Conservation (phyloP, 2,329 filamentous ascomycete genomes). For the Akanthomyces muscarius region DNA sequence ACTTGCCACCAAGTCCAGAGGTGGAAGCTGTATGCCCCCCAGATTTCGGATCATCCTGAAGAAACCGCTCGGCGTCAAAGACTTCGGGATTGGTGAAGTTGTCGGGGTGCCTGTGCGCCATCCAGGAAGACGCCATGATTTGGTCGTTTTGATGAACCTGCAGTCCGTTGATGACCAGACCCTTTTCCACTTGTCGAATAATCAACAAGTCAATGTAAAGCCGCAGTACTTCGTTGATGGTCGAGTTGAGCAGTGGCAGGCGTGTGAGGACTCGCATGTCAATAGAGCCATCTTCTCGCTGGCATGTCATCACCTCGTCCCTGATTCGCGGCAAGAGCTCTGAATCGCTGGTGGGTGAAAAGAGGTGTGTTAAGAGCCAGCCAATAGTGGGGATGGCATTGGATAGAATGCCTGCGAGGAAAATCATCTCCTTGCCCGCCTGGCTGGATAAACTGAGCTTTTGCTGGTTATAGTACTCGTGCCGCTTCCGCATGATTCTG, state of each 20-base stretch:
- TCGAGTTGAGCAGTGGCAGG: conserved; percentile 1
- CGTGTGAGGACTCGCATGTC: neutral
- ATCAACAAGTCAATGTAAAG: neutral
- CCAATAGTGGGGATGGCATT: conserved; percentile 1
- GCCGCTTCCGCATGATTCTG: neutral
- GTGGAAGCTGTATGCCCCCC: neutral
- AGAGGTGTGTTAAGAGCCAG: neutral
- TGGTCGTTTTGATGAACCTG: conserved; percentile 1
- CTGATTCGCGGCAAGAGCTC: neutral
- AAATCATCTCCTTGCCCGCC: conserved; percentile 2
- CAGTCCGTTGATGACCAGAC: neutral
- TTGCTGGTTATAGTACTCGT: neutral
- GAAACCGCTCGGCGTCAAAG: neutral
- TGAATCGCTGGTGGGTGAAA: neutral
- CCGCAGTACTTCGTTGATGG: neutral
- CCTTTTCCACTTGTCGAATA: neutral
- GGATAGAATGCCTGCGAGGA: neutral
- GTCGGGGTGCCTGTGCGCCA: conserved; percentile 2
- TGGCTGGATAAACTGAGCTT: neutral
- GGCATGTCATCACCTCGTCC: conserved; percentile 1
- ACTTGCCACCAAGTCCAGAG: neutral
- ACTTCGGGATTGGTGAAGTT: neutral
- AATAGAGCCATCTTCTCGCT: neutral
- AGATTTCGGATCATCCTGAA: neutral
- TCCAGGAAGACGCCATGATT: conserved; percentile 3